A percentile compares a stretch with the other conserved stretches of the same genome.
These are phyloP conservation scores for Macadamia tetraphylla DNA, from an alignment of 164 flowering plant genomes.

Conservation along the genomic window DNA sequence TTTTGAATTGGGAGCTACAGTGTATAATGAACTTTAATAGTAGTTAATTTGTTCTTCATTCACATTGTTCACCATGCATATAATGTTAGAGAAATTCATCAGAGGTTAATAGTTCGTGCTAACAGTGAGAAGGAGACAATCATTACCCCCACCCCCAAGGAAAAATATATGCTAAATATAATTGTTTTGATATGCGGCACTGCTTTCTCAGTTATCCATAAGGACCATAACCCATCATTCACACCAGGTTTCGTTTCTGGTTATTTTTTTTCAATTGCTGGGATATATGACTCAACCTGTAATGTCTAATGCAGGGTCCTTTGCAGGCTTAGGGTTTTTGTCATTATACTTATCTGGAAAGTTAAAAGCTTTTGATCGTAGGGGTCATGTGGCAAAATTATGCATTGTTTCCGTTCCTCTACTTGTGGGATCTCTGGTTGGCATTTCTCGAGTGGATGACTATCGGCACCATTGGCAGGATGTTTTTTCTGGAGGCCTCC, in stretches of 20 bases:
- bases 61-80: not conserved
- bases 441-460: conserved; percentile 16
- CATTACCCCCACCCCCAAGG: too few relatives aligned
- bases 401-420: conserved; percentile 16
- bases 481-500: conserved; percentile 17
- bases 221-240: not conserved
- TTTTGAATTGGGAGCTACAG: not conserved
- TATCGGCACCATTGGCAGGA: conserved; percentile 17
- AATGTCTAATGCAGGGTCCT: conserved; percentile 11
- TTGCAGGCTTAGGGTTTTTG: conserved; percentile 19
- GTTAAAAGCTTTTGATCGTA: conserved; percentile 13
- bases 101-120: not conserved
- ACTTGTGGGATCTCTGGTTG: conserved; percentile 12
- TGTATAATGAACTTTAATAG: too few relatives aligned
- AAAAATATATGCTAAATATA: too few relatives aligned
- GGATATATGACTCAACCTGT: not conserved
- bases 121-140: not conserved
- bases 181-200: too few relatives aligned
- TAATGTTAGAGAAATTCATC: not conserved
- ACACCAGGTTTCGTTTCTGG: not conserved
- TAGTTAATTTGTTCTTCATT: not conserved
- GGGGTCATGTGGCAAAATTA: conserved; percentile 11
- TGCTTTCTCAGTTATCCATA: too few relatives aligned
- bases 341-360: conserved; percentile 17
- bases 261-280: not conserved